phyloP scores from a whole-genome alignment of 805 yeast genomes.

The Starmerella apis region DNA sequence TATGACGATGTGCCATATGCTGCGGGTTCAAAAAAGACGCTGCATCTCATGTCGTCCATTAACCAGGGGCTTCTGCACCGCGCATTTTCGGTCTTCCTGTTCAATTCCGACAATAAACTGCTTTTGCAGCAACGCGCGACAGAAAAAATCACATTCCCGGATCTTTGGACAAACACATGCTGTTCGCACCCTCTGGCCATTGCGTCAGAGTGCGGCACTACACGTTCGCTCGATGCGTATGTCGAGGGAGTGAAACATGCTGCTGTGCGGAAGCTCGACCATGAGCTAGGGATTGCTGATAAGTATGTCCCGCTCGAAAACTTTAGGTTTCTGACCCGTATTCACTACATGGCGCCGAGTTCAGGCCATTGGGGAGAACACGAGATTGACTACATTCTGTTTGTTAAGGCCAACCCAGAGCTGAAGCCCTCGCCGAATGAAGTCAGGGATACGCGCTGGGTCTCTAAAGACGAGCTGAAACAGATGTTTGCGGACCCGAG shows the following conservation, averaged over 20 bases:
- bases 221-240: constrained; percentile 43
- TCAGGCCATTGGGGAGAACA: constrained; percentile 92
- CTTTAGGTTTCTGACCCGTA: constrained; percentile 80
- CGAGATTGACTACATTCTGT: constrained; percentile 88
- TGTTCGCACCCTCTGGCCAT: constrained; percentile 95
- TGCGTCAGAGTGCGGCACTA: constrained; percentile 61
- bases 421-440: constrained; percentile 62
- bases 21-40: constrained; percentile 84
- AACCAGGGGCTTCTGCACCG: constrained; percentile 80
- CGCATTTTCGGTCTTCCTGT: constrained; percentile 91
- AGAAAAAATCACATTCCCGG: constrained; percentile 93
- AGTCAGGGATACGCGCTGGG: constrained; percentile 72
- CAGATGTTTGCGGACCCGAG: constrained; percentile 59
- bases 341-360: constrained; percentile 79
- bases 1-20: constrained; percentile 81
- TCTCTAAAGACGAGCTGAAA: constrained; percentile 53
- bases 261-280: constrained; percentile 83
- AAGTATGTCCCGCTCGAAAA: constrained; percentile 50
- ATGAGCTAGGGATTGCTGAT: constrained; percentile 76
- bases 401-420: constrained; percentile 49
- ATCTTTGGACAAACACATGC: constrained; percentile 98
- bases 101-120: constrained; percentile 64
- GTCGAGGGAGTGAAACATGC: constrained; percentile 74
- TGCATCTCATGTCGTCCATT: constrained; percentile 75
- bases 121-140: constrained; percentile 90